Percentiles rank a stretch among this genome's conserved stretches.
These are phyloP conservation scores for Penicillium odoratum DNA, from an alignment of 495 filamentous ascomycete genomes.

Conservation along the genomic window DNA sequence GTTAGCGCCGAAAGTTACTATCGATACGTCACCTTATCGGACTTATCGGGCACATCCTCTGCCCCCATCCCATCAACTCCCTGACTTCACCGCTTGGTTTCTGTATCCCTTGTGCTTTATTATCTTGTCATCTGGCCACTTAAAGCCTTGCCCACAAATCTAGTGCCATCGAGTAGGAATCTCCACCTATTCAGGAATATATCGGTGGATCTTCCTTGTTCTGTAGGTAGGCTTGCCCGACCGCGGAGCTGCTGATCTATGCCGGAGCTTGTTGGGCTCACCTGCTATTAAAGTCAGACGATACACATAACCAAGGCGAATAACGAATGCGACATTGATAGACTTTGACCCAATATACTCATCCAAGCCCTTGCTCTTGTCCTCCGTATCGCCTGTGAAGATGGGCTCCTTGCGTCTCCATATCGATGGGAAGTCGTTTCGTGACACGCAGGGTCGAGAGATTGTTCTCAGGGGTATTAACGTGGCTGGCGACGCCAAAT, in stretches of 20 bases:
- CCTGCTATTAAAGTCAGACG: background rate
- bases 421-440: constrained; percentile 81
- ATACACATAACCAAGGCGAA: background rate
- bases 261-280: background rate
- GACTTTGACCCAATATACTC: background rate
- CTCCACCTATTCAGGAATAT: background rate
- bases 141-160: background rate
- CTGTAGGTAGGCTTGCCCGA: background rate
- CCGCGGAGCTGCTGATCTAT: background rate
- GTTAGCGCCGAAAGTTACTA: constrained; percentile 11
- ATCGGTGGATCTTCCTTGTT: background rate
- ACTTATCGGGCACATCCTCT: background rate
- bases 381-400: background rate
- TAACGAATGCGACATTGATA: background rate
- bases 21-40: constrained; percentile 31
- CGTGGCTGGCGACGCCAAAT: constrained; percentile 66
- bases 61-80: background rate
- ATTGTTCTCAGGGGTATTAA: constrained; percentile 71
- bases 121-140: background rate
- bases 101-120: background rate
- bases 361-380: background rate
- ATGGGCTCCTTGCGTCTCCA: constrained; percentile 57
- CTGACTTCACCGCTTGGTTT: constrained; percentile 8
- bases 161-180: background rate
- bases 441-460: constrained; percentile 66